Evolutionary conservation across 768 basidiomycete genomes (phyloP).

Genomic region (Pleurotus tuoliensis): DNA sequence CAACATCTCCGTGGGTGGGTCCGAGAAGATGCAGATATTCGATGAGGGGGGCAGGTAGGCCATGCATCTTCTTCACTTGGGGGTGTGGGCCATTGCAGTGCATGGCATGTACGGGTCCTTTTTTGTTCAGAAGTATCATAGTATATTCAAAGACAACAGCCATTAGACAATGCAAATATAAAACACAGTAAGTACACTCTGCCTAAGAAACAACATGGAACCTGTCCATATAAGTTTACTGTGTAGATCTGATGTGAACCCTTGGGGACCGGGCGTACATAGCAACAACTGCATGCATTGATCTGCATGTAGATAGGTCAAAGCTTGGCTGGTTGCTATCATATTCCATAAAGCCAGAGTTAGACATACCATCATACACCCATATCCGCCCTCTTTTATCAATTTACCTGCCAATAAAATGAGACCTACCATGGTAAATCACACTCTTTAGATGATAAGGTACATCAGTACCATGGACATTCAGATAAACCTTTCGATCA

Average conservation of each 20-base stretch:
- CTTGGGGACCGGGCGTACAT: background rate
- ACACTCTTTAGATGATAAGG: constrained; percentile 12
- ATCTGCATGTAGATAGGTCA: background rate
- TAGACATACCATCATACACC: constrained; percentile 20
- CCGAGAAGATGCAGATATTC: no score
- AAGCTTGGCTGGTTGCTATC: background rate
- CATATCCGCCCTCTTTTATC: constrained; percentile 12
- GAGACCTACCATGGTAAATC: constrained; percentile 16
- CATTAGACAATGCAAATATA: no score
- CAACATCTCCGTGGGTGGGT: no score
- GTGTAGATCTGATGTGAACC: constrained; percentile 13
- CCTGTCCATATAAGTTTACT: constrained; percentile 19
- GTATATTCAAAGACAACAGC: constrained; percentile 7
- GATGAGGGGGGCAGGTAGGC: no score
- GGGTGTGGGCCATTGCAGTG: no score
- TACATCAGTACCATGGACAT: background rate
- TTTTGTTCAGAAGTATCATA: no score
- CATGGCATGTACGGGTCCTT: no score
- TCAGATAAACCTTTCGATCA: constrained; percentile 3
- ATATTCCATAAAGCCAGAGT: background rate
- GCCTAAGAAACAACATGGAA: constrained; percentile 11
- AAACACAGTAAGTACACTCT: no score
- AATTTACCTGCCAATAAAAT: constrained; percentile 16
- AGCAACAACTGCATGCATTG: background rate
- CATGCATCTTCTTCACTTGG: no score